These are phyloP conservation scores for Stagonosporopsis vannaccii DNA, from an alignment of 2,329 filamentous ascomycete genomes.

Conservation along the genomic window DNA sequence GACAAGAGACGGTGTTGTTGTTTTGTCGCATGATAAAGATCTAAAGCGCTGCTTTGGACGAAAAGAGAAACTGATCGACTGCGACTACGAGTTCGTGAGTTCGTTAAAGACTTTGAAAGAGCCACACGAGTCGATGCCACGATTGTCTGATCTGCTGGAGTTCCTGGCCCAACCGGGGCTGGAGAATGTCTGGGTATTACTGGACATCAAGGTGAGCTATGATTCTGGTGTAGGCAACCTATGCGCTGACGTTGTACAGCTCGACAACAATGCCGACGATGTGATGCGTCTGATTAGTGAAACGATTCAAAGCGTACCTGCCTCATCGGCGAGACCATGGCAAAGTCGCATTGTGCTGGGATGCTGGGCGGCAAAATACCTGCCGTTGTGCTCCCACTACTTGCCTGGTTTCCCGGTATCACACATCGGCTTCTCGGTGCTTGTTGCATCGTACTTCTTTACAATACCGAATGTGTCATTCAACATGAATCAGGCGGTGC, in stretches of 20 bases:
- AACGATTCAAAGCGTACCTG: constrained; percentile 64
- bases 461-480: constrained; percentile 73
- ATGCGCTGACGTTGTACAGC: constrained; percentile 51
- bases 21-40: constrained; percentile 81
- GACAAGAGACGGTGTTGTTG: constrained; percentile 80
- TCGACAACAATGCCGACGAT: constrained; percentile 72
- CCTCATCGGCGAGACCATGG: constrained; percentile 65
- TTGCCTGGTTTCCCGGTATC: constrained; percentile 69
- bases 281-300: constrained; percentile 74
- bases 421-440: constrained; percentile 72
- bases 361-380: constrained; percentile 79
- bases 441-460: constrained; percentile 76
- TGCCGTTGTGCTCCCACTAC: constrained; percentile 67
- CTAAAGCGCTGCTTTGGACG: constrained; percentile 83
- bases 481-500: constrained; percentile 74
- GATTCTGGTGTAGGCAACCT: background rate
- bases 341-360: constrained; percentile 76
- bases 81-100: constrained; percentile 76
- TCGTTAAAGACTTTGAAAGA: constrained; percentile 70
- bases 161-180: constrained; percentile 71
- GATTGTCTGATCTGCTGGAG: constrained; percentile 75
- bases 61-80: constrained; percentile 75
- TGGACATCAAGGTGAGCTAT: constrained; percentile 82
- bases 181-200: constrained; percentile 77
- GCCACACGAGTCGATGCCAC: constrained; percentile 75